Evolutionary conservation across 805 yeast species (phyloP), one percentile per base, ranked within the genome.

Genomic region (Schwanniomyces vanrijiae): DNA sequence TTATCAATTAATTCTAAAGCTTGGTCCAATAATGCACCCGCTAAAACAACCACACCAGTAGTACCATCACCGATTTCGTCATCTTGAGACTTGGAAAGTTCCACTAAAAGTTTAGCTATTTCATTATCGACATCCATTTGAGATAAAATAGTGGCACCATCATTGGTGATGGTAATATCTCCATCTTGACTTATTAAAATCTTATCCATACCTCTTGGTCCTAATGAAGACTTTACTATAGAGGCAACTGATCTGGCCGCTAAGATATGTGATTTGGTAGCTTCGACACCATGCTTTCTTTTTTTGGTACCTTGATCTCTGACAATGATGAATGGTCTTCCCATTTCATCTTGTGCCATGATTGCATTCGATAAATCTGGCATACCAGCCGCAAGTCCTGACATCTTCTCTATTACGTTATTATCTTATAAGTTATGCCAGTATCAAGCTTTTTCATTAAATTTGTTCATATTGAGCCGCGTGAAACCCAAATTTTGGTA

Each of bases 21-120:
- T 71, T 94, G 96, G 66, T 92, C 97, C 49, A 94, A 76, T 53
- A 94, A 75, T 2, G 98, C 96, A 55, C 96, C 88, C 1, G 99
- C 98, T 44, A 94, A 75, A 2, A 94, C 98, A 45, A 94, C 98
- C 24, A 94, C 99, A 63, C 98, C 98, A 4, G 99, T 94, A 24
- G 99, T 94, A 62, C 99, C 99, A 66, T 92, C 99, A 47, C 99
- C 99, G 64, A 92, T 90, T 71, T 92, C 98, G 65, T 94, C 97
- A 68, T 92, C 99, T 75, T 92, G 99, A 22, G 96, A 88, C 66
- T 82, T 88, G 25, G 97, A 87, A 54, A 94, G 78, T 70, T 95
- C 96, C 16, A 94, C 99, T 61, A 94, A 75, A 51, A 94, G 76
- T 69, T 94, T 94, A 55, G 99, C 99, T 58, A 94, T 90, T 71